Evolutionary conservation across 225 moss, liverwort and hornwort genomes (phyloP).

Genomic region (Pseudisothecium myosuroides): DNA sequence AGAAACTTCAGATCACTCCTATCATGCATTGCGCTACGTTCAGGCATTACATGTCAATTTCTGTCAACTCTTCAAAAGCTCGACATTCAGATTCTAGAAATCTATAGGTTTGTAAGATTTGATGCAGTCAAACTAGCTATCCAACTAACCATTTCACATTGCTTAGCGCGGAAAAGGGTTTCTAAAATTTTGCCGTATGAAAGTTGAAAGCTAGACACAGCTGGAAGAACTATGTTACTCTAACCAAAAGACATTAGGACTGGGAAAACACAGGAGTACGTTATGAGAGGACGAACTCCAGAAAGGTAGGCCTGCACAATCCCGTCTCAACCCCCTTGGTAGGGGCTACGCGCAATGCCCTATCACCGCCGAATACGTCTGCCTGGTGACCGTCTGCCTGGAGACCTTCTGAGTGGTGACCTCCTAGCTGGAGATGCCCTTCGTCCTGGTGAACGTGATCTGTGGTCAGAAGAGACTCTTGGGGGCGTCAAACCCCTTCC

Average conservation of each 20-base stretch:
- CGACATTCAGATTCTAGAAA: background rate
- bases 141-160: background rate
- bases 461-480: conserved; percentile 23
- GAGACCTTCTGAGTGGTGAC: background rate
- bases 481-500: conserved; percentile 29
- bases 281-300: background rate
- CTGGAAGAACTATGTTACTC: background rate
- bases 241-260: background rate
- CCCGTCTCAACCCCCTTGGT: background rate
- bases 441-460: conserved; percentile 11
- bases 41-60: background rate
- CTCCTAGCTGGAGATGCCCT: conserved; percentile 3
- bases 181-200: background rate
- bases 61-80: background rate
- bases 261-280: background rate
- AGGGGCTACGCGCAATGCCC: background rate
- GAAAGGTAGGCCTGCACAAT: background rate
- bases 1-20: background rate
- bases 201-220: background rate
- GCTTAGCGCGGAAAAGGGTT: background rate
- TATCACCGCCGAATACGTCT: conserved; percentile 33
- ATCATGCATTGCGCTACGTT: background rate
- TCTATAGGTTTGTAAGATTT: background rate
- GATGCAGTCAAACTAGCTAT: background rate
- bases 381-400: conserved; percentile 18